These are phyloP conservation scores for Colletotrichum ledebouriae DNA, from an alignment of 2,329 filamentous ascomycete genomes.

Conservation along the genomic window DNA sequence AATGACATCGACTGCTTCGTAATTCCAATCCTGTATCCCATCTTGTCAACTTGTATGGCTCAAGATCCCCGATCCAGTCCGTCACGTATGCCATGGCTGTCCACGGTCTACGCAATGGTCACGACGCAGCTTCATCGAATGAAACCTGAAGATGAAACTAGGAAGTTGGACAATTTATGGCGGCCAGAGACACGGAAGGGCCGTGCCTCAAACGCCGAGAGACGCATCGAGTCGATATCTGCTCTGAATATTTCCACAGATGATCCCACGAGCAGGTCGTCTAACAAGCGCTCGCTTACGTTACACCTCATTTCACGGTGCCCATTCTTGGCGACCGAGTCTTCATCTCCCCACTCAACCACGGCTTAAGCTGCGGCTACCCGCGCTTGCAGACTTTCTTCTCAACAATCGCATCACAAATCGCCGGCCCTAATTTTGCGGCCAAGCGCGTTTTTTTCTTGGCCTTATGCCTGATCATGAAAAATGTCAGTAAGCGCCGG, in stretches of 20 bases:
- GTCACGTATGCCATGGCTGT: background rate
- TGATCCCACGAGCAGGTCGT: conserved; percentile 2
- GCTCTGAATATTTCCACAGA: conserved; percentile 15
- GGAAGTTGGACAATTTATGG: background rate
- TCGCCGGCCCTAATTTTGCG: background rate
- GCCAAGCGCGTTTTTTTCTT: background rate
- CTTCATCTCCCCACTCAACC: background rate
- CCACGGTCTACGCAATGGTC: conserved; percentile 3
- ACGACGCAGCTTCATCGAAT: conserved; percentile 15
- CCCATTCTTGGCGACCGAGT: background rate
- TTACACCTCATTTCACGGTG: conserved; percentile 18
- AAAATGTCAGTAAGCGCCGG: conserved; percentile 20
- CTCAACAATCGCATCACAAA: background rate
- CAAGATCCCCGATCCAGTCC: background rate
- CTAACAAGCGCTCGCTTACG: conserved; percentile 27
- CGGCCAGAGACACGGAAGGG: conserved; percentile 1
- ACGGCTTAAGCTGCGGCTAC: background rate
- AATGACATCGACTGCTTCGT: background rate
- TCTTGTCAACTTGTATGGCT: conserved; percentile 4
- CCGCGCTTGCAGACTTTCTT: background rate
- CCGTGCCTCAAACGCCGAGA: conserved; percentile 11
- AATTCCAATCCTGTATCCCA: conserved; percentile 4
- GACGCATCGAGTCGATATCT: conserved; percentile 3
- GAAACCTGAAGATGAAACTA: conserved; percentile 24
- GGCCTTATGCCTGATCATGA: background rate